phyloP scores from a whole-genome alignment of 345 rosid genomes.

The Leavenworthia alabamica region DNA sequence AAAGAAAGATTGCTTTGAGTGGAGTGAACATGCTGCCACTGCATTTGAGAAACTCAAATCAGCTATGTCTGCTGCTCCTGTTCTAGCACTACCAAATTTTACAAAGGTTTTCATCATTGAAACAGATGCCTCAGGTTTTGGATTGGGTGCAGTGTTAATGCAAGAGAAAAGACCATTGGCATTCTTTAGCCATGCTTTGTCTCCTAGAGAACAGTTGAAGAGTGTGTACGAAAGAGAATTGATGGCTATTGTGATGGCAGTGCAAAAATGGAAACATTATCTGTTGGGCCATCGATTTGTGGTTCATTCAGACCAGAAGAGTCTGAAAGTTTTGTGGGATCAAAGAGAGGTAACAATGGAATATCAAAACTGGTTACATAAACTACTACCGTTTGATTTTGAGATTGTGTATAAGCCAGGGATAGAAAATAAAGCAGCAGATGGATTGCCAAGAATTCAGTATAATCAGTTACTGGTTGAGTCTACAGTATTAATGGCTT shows the following conservation, averaged over 20 bases:
- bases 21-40: fast-evolving
- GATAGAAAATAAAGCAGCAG: neutral
- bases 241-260: neutral
- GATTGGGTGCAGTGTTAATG: neutral
- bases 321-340: neutral
- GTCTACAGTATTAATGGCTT: too few species aligned
- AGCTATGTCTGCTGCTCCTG: neutral
- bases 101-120: too few species aligned
- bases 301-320: neutral
- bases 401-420: fast-evolving
- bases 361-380: neutral
- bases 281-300: neutral
- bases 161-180: neutral
- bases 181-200: neutral
- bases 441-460: too few species aligned
- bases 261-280: neutral
- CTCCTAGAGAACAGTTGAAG: neutral
- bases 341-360: neutral
- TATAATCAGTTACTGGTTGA: too few species aligned
- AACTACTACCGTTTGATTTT: neutral
- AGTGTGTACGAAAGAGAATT: neutral
- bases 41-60: neutral
- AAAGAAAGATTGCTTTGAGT: neutral
- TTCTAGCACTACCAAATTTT: neutral
- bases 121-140: neutral